Base-by-base conservation (phyloP, 176 grass and related monocot genomes). In the Otatea glauca region DNA sequence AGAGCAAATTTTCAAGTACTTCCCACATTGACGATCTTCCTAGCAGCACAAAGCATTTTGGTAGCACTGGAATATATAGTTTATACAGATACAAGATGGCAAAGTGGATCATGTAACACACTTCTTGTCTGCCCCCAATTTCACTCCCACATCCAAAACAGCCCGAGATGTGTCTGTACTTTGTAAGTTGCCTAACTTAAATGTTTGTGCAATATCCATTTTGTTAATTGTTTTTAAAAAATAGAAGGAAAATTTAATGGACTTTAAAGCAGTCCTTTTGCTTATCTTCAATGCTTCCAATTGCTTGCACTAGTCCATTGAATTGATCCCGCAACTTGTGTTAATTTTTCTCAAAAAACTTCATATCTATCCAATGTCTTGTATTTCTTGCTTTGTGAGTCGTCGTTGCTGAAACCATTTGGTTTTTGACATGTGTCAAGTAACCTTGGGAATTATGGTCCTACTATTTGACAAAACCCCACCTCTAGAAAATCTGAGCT, bases 21-120 rank as follows among this genome's bases (percentile, higher is more conserved):
- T 87, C 43, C 85, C 35, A 38, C 29, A 55, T 87, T 68, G 78
- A 70, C 6, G 21, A 71, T 75, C 47, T 79, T 65, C 89, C 72
- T 64, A 79, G 54, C 76, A 83, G 72, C 58, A 76, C 14, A 39
- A 81, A 88, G 9, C 58, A 71, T 59, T 93, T 89, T 59, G 76
- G 60, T 60, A 18, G 72, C 65, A 54, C 72, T 64, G 53, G 82
- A 78, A 81, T 83, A 63, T 90, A 72, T 59, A 41, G 20, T 56
- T 29, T 64, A 68, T 85, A 73, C 1, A 70, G 70, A 75, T 75
- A 89, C 62, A 73, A 21, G 74, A 73, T 72, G 23, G 56, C 58
- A 80, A 89, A 68, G 70, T 87, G 64, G 61, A 55, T 6, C 20
- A 50, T 78, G 54, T 71, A 77, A 39, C 70, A 77, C 64, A 13